Conservation (phyloP, 106 monocot species). For the Xerophyta viscosa region DNA sequence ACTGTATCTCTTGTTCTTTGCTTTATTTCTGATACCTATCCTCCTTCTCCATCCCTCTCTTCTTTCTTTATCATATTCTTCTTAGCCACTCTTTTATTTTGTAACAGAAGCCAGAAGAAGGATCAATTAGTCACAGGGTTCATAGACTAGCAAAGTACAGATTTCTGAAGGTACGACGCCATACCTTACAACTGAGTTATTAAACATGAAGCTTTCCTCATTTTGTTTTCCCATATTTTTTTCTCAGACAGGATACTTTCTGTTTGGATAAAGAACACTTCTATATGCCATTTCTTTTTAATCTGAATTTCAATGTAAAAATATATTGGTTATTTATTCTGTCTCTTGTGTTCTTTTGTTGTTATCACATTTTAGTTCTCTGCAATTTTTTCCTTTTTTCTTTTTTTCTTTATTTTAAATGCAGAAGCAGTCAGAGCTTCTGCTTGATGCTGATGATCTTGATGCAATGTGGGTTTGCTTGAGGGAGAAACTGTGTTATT, state of each 20-base stretch:
- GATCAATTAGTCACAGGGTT: conserved; percentile 95
- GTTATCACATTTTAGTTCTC: background rate
- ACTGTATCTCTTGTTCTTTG: no score
- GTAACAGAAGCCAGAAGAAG: conserved; percentile 94
- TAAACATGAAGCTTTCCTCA: no score
- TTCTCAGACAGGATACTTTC: no score
- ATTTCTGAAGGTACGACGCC: conserved; percentile 71
- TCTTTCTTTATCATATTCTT: no score
- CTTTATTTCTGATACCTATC: no score
- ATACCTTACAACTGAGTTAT: background rate
- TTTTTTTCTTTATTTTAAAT: conserved; percentile 11
- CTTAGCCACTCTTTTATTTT: no score
- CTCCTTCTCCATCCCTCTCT: no score
- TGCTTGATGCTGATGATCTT: conserved; percentile 96
- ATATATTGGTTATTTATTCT: no score
- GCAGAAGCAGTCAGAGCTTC: conserved; percentile 98
- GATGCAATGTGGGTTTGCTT: conserved; percentile 99
- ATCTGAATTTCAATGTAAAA: no score
- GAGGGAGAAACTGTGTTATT: conserved; percentile 96
- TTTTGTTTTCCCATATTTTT: no score
- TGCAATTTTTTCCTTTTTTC: background rate
- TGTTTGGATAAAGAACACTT: no score
- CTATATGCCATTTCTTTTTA: no score
- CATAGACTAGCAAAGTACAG: conserved; percentile 95
- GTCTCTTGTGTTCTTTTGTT: background rate